These are phyloP conservation scores for Cardamine chenopodiifolia DNA, from an alignment of 345 rosid species.

Conservation along the genomic window DNA sequence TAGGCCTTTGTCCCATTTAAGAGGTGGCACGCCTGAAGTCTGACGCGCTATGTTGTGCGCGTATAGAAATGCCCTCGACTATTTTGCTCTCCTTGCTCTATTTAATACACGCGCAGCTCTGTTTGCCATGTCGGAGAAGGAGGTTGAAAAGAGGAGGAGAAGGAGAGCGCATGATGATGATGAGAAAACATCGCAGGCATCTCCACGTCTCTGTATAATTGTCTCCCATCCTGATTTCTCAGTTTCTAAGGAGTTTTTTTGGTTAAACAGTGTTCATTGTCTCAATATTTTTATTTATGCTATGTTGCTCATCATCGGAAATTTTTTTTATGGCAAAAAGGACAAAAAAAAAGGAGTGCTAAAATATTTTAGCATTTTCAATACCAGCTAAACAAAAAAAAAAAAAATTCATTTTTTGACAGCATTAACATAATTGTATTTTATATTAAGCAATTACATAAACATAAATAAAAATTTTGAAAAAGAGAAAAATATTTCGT, in stretches of 20 bases:
- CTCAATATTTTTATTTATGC: no score
- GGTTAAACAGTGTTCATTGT: constrained; percentile 13
- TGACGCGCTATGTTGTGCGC: constrained; percentile 46
- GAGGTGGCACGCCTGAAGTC: constrained; percentile 38
- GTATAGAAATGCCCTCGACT: constrained; percentile 33
- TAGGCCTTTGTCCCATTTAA: constrained; percentile 45
- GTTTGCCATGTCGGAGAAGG: not conserved
- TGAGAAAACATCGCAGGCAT: constrained; percentile 16
- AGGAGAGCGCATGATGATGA: constrained; percentile 22
- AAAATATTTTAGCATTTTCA: no score
- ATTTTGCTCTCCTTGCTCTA: constrained; percentile 17
- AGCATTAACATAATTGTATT: no score
- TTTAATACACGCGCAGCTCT: constrained; percentile 24
- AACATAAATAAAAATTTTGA: no score
- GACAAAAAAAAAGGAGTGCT: no score
- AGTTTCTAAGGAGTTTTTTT: not conserved
- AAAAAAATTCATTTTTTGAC: no score
- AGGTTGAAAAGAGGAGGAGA: not conserved
- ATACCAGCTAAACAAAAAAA: no score
- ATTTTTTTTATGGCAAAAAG: no score
- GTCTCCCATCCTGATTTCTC: not conserved
- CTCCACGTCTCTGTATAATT: constrained; percentile 3
- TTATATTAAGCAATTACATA: no score
- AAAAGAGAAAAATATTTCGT: constrained; percentile 46
- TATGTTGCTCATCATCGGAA: no score